Evolutionary conservation across 2,329 filamentous ascomycete genomes (phyloP), one percentile per base, ranked within the genome.

Genomic region (Hypoxylon sp.): DNA sequence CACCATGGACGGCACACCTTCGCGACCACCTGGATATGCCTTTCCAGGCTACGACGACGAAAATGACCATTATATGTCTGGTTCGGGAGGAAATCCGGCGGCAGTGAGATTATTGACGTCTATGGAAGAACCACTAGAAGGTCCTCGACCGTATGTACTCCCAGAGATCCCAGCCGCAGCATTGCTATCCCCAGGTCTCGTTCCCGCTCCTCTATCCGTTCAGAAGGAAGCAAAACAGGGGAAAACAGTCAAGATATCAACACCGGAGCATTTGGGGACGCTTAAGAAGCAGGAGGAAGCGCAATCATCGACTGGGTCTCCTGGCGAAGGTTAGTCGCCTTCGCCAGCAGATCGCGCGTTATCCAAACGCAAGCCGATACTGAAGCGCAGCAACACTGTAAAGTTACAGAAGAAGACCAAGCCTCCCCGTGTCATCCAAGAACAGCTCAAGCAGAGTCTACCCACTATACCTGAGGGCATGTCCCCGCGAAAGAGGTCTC

Each of bases 31-130:
- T 33, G 86, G 88, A 70, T 91, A 90, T 75, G 82, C 82, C 70
- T 82, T 88, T 59, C 86, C 86, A 20, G 79, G 79, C 59, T 90
- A 91, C 75, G 85, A 87, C 74, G 86, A 88, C 59, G 86, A 88
- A 27, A 79, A 83, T 72, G 81, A 85, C 44, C 69, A 75, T 72
- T 84, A 82, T 30, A 82, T 83, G 17, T 81, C 81, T 42, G 81
- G 82, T 66, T 80, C 83, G 62, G 74, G 78, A 40, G 76, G 75
- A 64, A 86, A 85, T 75, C 79, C 83, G 49, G 84, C 88, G 35
- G 86, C 84, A 68, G 85, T 91, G 61, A 85, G 89, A 74, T 81
- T 91, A 74, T 81, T 91, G 80, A 90, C 88, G 58, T 90, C 88
- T 6, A 83, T 89, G 78, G 89, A 90, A 75, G 88, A 89, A 51